These are phyloP conservation scores for Perkinsus marinus DNA, from an alignment of 169 alveolate genomes.

Conservation along the genomic window DNA sequence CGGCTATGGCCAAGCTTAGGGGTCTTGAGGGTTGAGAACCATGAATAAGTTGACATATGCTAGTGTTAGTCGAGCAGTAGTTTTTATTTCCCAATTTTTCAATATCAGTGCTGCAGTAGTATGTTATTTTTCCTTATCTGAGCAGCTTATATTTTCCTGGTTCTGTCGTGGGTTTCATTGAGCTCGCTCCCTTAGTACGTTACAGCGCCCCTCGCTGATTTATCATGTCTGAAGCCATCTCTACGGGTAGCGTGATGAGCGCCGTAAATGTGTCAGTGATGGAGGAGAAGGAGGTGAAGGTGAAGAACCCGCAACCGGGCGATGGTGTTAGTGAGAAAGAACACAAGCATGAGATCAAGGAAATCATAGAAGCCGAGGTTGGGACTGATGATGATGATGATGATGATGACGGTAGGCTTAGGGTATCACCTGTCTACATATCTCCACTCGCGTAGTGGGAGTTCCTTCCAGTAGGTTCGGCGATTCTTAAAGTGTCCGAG, in stretches of 20 bases:
- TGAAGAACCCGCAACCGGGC: not conserved
- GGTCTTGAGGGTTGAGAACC: not conserved
- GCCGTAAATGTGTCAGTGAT: not conserved
- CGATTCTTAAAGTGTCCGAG: not conserved
- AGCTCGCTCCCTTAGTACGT: not conserved
- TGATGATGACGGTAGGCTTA: too few species aligned
- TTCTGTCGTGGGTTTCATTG: too few species aligned
- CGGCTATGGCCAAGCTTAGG: slow-evolving; percentile 41
- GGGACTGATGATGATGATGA: too few species aligned
- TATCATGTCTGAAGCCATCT: not conserved
- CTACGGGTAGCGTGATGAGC: not conserved
- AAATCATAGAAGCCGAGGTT: too few species aligned
- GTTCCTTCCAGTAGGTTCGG: not conserved
- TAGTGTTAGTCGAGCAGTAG: too few species aligned
- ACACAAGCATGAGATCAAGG: too few species aligned
- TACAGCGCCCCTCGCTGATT: not conserved
- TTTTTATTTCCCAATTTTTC: too few species aligned
- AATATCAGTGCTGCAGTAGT: not conserved
- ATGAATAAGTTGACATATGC: too few species aligned
- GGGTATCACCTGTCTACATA: too few species aligned
- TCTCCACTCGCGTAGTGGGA: too few species aligned
- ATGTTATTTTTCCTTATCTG: not conserved
- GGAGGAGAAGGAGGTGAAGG: not conserved
- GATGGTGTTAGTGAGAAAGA: not conserved
- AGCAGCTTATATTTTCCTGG: not conserved